Percentiles rank a stretch among this genome's conserved stretches.
Evolutionary conservation across 164 flowering plant species (phyloP).

Genomic region (Liriodendron chinense): DNA sequence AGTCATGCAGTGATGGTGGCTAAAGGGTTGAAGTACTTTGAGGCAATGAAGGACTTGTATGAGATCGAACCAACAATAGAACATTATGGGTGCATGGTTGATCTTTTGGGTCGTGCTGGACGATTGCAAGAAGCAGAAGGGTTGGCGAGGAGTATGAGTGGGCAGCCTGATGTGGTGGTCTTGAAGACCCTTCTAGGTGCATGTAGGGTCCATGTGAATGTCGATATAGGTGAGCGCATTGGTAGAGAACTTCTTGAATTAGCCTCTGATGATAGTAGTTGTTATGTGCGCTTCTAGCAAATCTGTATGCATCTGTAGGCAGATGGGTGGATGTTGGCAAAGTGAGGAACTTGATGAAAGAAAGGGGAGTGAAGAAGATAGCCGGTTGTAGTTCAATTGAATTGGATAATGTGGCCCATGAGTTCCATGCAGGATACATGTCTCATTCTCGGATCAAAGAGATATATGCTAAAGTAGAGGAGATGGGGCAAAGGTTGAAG

Average conservation of each 20-base stretch:
- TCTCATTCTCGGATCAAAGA: slow-evolving; percentile 10
- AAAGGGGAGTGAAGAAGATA: slow-evolving; percentile 11
- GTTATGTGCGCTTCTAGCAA: slow-evolving; percentile 17
- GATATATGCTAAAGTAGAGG: slow-evolving; percentile 11
- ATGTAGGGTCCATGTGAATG: slow-evolving; percentile 9
- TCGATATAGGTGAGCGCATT: slow-evolving; percentile 1
- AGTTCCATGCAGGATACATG: slow-evolving; percentile 13
- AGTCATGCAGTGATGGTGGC: slow-evolving; percentile 11
- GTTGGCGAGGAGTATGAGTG: not conserved
- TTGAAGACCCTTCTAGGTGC: slow-evolving; percentile 15
- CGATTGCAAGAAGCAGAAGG: slow-evolving; percentile 12
- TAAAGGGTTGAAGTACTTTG: slow-evolving; percentile 9
- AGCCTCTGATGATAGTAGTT: slow-evolving; percentile 11
- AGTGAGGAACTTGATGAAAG: slow-evolving; percentile 16
- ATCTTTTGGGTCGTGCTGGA: slow-evolving; percentile 17
- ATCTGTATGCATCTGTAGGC: slow-evolving; percentile 16
- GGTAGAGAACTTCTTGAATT: slow-evolving; percentile 8
- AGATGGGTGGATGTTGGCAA: slow-evolving; percentile 16
- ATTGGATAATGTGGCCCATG: slow-evolving; percentile 6
- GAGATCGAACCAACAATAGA: slow-evolving; percentile 8
- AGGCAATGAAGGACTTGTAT: slow-evolving; percentile 3
- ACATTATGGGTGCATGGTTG: slow-evolving; percentile 15
- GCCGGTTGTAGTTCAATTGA: slow-evolving; percentile 16
- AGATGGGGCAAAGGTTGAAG: slow-evolving; percentile 1
- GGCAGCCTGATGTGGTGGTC: not conserved